Conservation (phyloP, 2,329 filamentous ascomycete species). For the Alternaria ethzedia region DNA sequence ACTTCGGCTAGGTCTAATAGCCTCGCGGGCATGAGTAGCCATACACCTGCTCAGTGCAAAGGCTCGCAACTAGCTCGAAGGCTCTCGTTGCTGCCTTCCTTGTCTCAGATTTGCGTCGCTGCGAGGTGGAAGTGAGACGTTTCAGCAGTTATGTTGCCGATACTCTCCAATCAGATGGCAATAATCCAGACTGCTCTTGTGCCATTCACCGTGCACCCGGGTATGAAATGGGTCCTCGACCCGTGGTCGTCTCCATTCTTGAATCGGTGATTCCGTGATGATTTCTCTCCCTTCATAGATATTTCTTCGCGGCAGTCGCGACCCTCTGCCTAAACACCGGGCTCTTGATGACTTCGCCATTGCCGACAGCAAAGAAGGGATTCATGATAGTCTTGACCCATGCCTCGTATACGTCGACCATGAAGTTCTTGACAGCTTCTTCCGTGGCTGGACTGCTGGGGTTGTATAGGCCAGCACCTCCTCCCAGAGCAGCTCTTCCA, state of each 20-base stretch:
- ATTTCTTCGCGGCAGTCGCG: constrained; percentile 88
- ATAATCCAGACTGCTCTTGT: not conserved
- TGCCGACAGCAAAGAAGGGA: constrained; percentile 88
- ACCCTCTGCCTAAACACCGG: constrained; percentile 85
- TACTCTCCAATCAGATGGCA: too few relatives aligned
- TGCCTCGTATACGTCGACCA: constrained; percentile 92
- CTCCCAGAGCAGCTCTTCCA: constrained; percentile 33
- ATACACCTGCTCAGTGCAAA: not conserved
- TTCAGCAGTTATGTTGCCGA: not conserved
- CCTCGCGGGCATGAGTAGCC: not conserved
- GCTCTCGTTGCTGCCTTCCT: not conserved
- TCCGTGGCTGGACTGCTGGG: constrained; percentile 89
- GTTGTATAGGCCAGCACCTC: constrained; percentile 64
- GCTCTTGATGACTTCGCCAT: constrained; percentile 83
- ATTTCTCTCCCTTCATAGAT: constrained; percentile 62
- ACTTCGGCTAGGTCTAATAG: not conserved
- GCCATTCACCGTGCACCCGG: not conserved
- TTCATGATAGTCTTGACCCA: constrained; percentile 98
- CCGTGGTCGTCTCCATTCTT: not conserved
- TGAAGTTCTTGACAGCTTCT: constrained; percentile 94
- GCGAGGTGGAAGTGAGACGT: not conserved
- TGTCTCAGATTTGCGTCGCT: not conserved
- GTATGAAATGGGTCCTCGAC: not conserved
- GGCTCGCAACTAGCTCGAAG: not conserved
- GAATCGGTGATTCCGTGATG: not conserved